Base-by-base conservation (phyloP, 495 filamentous ascomycete genomes). In the Podospora didyma region DNA sequence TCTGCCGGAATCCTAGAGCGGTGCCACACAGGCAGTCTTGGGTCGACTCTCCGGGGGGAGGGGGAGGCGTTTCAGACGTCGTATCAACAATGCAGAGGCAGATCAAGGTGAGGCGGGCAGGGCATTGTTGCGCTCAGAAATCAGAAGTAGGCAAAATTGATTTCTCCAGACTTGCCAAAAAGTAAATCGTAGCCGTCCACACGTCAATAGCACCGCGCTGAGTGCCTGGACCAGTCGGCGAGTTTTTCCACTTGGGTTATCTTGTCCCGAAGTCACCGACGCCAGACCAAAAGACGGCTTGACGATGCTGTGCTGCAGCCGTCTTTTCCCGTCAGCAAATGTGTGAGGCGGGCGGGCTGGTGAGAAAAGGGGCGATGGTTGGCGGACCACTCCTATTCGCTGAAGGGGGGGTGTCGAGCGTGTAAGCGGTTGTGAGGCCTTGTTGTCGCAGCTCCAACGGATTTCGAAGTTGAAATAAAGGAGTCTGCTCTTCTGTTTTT, bases 11-110 rank as follows among this genome's bases (percentile, higher is more conserved):
- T 41, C 51, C 31, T 28, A 53, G 49, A 56, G 51, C 57, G 61
- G 48, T 41, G 49, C 51, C 54, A 52, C 52, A 57, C 50, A 49
- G 54, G 12, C 23, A 53, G 45, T 39, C 51, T 57, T 58, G 59
- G 62, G 55, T 62, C 47, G 46, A 56, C 49, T 49, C 45, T 49
- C 48, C 56, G 51, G 34, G 50, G 55, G 60, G 54, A 53, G 54
- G 63, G 56, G 62, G 35, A 39, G n/a, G 53, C 62, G 67, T 72
- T 70, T 72, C 69, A 69, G 67, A 57, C 53, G 63, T 56, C 44
- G 65, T 69, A 70, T 72, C 68, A 72, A 67, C 65, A 72, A 70
- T 70, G 69, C 65, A 61, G 61, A 21, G 41, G 53, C 46, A 47
- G 55, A 24, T 50, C 51, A 49, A 56, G 52, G 50, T 49, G 44